Conservation (phyloP, 345 rosid genomes). For the rapeseed (Brassica napus) region Da-Ae NC_063435.1:25416501-25417000, state of each 20-base stretch:
- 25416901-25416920: constrained; percentile 82
- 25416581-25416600: constrained; percentile 10
- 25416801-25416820: constrained; percentile 15
- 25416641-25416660: constrained; percentile 78
- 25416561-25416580: constrained; percentile 95
- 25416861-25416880: too few species aligned
- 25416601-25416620: too few species aligned
- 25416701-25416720: constrained; percentile 70
- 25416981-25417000: background rate
- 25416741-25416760: constrained; percentile 81
- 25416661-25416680: constrained; percentile 68
- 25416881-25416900: background rate
- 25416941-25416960: constrained; percentile 63
- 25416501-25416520: constrained; percentile 86
- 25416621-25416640: background rate
- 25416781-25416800: constrained; percentile 38
- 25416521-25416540: constrained; percentile 94
- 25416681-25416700: constrained; percentile 68
- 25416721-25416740: constrained; percentile 76
- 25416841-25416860: background rate
- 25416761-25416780: constrained; percentile 53
- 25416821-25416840: constrained; percentile 4
- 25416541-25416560: constrained; percentile 73
- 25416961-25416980: constrained; percentile 55
- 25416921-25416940: constrained; percentile 67